These are phyloP conservation scores for Nakazawaea holstii DNA, from an alignment of 805 yeast genomes.

Conservation along the genomic window DNA sequence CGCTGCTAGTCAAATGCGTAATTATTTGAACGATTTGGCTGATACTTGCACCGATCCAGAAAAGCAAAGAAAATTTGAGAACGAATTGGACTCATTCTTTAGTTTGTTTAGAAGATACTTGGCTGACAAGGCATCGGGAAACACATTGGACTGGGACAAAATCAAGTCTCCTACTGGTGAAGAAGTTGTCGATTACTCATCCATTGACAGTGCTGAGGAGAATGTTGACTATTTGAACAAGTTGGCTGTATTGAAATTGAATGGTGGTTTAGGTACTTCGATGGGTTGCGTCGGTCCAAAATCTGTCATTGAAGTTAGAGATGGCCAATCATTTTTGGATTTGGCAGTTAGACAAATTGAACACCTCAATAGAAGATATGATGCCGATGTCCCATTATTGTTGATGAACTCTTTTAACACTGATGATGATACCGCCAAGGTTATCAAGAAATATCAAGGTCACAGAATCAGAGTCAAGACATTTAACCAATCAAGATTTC, in stretches of 20 bases:
- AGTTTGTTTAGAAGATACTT: constrained; percentile 89
- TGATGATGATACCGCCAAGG: constrained; percentile 88
- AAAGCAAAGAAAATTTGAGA: constrained; percentile 60
- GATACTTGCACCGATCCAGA: constrained; percentile 65
- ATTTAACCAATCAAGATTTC: constrained; percentile 96
- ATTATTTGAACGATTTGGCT: constrained; percentile 82
- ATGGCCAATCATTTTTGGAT: constrained; percentile 95
- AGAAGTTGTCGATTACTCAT: constrained; percentile 79
- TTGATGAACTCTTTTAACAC: constrained; percentile 99
- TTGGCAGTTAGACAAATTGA: constrained; percentile 95
- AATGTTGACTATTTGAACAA: constrained; percentile 55
- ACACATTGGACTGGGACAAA: constrained; percentile 88
- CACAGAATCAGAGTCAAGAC: constrained; percentile 93
- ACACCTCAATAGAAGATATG: constrained; percentile 83
- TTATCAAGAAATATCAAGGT: constrained; percentile 94
- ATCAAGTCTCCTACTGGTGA: constrained; percentile 85
- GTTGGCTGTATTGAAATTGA: constrained; percentile 91
- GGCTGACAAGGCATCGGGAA: constrained; percentile 81
- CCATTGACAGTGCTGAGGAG: constrained; percentile 35
- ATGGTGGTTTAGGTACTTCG: constrained; percentile 98
- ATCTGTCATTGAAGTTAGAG: constrained; percentile 97
- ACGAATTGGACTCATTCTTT: constrained; percentile 92
- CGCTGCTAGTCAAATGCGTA: constrained; percentile 97
- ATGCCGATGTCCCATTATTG: constrained; percentile 90
- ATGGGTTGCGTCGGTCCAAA: constrained; percentile 99